phyloP scores from a whole-genome alignment of 805 yeast species.

The Debaryomyces tyrocola region DNA sequence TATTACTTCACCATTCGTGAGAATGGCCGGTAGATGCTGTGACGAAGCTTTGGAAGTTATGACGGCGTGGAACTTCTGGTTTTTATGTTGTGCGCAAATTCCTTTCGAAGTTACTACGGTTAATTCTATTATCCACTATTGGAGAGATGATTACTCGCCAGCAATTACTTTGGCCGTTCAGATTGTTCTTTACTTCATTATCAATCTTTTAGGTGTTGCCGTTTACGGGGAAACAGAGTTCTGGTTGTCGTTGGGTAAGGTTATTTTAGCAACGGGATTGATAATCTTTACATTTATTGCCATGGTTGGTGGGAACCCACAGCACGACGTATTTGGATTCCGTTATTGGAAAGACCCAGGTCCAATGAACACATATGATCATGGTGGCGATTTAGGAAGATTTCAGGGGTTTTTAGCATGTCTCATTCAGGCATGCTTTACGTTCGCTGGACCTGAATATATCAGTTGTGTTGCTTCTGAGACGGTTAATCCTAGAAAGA shows the following conservation, averaged over 20 bases:
- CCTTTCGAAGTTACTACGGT: slow-evolving; percentile 85
- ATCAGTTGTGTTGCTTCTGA: slow-evolving; percentile 86
- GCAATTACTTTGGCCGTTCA: slow-evolving; percentile 70
- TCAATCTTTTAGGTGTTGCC: slow-evolving; percentile 72
- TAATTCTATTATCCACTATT: slow-evolving; percentile 73
- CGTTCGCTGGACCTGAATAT: slow-evolving; percentile 86
- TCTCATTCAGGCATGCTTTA: slow-evolving; percentile 68
- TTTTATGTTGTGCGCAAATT: slow-evolving; percentile 71
- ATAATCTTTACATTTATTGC: slow-evolving; percentile 73
- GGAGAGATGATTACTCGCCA: slow-evolving; percentile 76
- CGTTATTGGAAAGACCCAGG: slow-evolving; percentile 44
- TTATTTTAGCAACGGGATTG: slow-evolving; percentile 72
- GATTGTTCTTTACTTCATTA: slow-evolving; percentile 57
- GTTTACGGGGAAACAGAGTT: slow-evolving; percentile 83
- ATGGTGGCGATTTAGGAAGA: slow-evolving; percentile 57
- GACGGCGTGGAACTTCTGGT: slow-evolving; percentile 81
- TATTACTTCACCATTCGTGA: slow-evolving; percentile 71
- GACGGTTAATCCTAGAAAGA: slow-evolving; percentile 66
- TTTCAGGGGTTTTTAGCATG: slow-evolving; percentile 74
- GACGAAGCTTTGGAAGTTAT: slow-evolving; percentile 74
- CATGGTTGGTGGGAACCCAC: slow-evolving; percentile 88
- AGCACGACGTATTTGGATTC: slow-evolving; percentile 54
- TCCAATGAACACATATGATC: slow-evolving; percentile 28
- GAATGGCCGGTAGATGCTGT: slow-evolving; percentile 71
- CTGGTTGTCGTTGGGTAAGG: slow-evolving; percentile 66